Conservation (phyloP, 1,284 basidiomycete genomes). For the Inonotus hispidus region DNA sequence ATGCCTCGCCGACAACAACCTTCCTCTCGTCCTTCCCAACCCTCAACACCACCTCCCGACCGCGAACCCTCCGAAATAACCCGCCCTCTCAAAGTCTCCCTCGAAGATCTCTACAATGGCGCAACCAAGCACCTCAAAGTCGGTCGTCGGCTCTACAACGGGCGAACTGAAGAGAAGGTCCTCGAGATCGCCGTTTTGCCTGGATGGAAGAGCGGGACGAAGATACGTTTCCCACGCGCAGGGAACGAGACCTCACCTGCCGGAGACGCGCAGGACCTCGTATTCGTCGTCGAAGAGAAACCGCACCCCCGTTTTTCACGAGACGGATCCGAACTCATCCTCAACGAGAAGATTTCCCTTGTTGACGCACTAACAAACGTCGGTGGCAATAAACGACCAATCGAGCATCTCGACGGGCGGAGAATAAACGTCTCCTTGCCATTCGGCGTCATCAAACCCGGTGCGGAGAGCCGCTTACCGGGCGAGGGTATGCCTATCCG, state of each 20-base stretch:
- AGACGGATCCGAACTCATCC: slow-evolving; percentile 75
- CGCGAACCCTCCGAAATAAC: slow-evolving; percentile 59
- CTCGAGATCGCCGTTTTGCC: slow-evolving; percentile 86
- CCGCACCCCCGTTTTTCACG: slow-evolving; percentile 72
- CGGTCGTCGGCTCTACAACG: slow-evolving; percentile 66
- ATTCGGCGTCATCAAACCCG: slow-evolving; percentile 71
- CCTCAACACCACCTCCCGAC: slow-evolving; percentile 25
- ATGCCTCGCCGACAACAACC: slow-evolving; percentile 10
- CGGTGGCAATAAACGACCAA: slow-evolving; percentile 41
- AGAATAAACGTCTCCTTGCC: slow-evolving; percentile 69
- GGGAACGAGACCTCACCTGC: slow-evolving; percentile 73
- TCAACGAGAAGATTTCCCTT: slow-evolving; percentile 60
- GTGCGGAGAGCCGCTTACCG: slow-evolving; percentile 60
- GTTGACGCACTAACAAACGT: slow-evolving; percentile 76
- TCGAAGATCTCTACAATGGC: slow-evolving; percentile 91
- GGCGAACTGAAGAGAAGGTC: slow-evolving; percentile 84
- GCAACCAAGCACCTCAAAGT: slow-evolving; percentile 89
- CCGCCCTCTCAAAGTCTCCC: slow-evolving; percentile 79
- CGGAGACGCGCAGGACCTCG: slow-evolving; percentile 79
- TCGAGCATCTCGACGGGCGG: slow-evolving; percentile 76
- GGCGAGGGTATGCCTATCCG: slow-evolving; percentile 91
- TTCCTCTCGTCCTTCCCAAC: slow-evolving; percentile 25
- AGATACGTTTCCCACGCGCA: slow-evolving; percentile 81
- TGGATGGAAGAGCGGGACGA: slow-evolving; percentile 87
- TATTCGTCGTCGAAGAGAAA: slow-evolving; percentile 91